phyloP scores from a whole-genome alignment of 78 protist species.

The Bodo saltans region DNA sequence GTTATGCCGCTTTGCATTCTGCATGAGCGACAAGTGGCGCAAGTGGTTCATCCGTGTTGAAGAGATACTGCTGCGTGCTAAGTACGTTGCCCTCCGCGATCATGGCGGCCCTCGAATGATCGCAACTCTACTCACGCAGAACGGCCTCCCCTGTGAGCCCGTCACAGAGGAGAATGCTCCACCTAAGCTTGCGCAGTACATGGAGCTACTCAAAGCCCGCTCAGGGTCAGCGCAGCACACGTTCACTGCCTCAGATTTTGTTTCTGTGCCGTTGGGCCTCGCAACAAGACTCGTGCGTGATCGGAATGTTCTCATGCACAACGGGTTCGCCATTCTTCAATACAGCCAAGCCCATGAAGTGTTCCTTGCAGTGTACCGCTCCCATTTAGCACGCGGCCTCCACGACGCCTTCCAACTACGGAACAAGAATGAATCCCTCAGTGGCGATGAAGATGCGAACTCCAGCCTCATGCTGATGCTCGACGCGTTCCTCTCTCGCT shows the following conservation, averaged over 20 bases:
- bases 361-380: background rate
- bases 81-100: background rate
- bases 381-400: background rate
- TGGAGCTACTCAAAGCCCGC: background rate
- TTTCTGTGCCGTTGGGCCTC: background rate
- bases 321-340: background rate
- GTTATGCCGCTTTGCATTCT: conserved; percentile 14
- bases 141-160: background rate
- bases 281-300: background rate
- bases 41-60: conserved; percentile 11
- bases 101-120: background rate
- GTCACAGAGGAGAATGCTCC: background rate
- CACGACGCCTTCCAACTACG: background rate
- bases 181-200: background rate
- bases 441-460: background rate
- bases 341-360: background rate
- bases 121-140: background rate
- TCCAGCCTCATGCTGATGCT: background rate
- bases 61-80: background rate
- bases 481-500: background rate
- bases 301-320: background rate
- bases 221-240: background rate
- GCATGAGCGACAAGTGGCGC: background rate
- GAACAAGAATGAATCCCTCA: too few relatives aligned
- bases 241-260: background rate